A percentile compares a stretch with the other conserved stretches of the same genome.
Conservation (phyloP, 129 eudicot genomes). For the Pittosporum tobira region DNA sequence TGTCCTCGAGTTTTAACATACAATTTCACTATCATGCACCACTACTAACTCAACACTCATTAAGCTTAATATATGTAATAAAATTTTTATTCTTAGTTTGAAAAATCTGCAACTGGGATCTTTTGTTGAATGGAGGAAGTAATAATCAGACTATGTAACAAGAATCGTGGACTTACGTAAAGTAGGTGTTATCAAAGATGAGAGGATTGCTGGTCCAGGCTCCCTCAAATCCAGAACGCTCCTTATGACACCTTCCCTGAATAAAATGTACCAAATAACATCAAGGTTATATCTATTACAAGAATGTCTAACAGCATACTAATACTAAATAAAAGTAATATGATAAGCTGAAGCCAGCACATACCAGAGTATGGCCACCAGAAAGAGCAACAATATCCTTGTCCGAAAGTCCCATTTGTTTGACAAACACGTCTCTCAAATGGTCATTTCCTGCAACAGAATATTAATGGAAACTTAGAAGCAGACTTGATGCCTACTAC, state of each 20-base stretch:
- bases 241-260: constrained; percentile 90
- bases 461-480: background rate
- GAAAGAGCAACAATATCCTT: constrained; percentile 85
- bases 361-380: constrained; percentile 94
- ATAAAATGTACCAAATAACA: background rate
- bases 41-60: too few species aligned
- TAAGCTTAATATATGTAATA: too few species aligned
- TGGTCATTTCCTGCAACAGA: constrained; percentile 52
- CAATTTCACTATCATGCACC: too few species aligned
- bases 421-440: constrained; percentile 56
- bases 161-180: constrained; percentile 28
- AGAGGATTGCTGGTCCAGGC: constrained; percentile 84
- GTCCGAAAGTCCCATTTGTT: constrained; percentile 75
- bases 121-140: too few species aligned
- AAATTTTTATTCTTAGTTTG: too few species aligned
- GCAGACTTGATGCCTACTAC: background rate
- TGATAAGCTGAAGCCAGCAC: constrained; percentile 1
- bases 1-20: too few species aligned
- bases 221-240: constrained; percentile 92
- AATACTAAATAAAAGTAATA: background rate
- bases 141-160: background rate
- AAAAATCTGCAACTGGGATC: too few species aligned
- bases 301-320: too few species aligned
- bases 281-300: too few species aligned
- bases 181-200: constrained; percentile 79